Evolutionary conservation across 768 basidiomycete genomes (phyloP), one percentile per base, ranked within the genome.

Genomic region (Leccinum incarnatum): DNA sequence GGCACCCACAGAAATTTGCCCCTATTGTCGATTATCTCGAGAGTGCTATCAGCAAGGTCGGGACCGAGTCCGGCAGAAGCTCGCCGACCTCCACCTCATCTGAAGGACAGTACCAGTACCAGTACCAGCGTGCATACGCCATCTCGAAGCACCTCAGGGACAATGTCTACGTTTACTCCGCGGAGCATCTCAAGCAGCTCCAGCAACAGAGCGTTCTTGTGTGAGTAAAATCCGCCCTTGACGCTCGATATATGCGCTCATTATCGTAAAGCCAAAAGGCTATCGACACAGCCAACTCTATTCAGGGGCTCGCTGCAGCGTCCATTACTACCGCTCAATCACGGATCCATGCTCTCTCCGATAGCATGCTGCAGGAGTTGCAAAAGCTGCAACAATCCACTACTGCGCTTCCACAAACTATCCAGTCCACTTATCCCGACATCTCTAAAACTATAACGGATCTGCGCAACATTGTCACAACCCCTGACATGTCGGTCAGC

Each of bases 1-100:
- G 4, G 1, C 45, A 29, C 27, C 19, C 60, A 4, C 63, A 90
- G 88, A 78, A 79, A 64, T 83, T 92, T 65, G 71, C 88, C n/a
- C 90, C 91, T 46, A 76, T 92, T 52, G 83, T 93, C 34, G 83
- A 92, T 68, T 86, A 83, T 64, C 76, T 92, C 55, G 85, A 88
- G 69, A 77, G 75, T 21, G 82, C 83, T 11, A 80, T 87, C 55
- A 81, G 82, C 70, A 76, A 72, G 8, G 70, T 74, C 7, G 69
- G 73, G 49, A 75, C 77, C 49, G 81, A 83, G 51, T 78, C 80
- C 34, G 77, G 77, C 17, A 69, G 78, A 7, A 75, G 82, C 30
- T 75, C 76, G 5, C 74, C 81, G 11, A 76, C 79, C 2, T 76
- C 83, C 25, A 71, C 73, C 15, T 69, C 81, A n/a, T 77, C 80